phyloP scores from a whole-genome alignment of 2,329 filamentous ascomycete species.

The Colletotrichum sublineola region DNA sequence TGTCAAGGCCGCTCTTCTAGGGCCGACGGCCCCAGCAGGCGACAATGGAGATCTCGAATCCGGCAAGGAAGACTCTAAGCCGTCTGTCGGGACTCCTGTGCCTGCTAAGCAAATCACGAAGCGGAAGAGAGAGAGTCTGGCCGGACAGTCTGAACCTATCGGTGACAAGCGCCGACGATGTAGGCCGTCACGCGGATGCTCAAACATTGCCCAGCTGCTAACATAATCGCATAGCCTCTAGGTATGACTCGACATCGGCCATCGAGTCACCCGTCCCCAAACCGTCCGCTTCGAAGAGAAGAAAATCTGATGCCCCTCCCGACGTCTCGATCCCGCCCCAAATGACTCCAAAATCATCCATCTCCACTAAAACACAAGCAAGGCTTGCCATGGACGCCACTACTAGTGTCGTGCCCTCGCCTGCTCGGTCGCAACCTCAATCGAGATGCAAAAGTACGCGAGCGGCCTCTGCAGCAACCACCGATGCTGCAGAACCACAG shows the following conservation, averaged over 20 bases:
- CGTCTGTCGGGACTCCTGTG: slow-evolving; percentile 3
- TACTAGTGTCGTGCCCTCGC: background rate
- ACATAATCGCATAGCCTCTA: slow-evolving; percentile 13
- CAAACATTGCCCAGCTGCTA: background rate
- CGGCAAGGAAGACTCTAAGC: background rate
- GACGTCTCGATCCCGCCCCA: slow-evolving; percentile 5
- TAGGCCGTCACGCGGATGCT: background rate
- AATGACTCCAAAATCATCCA: slow-evolving; percentile 1
- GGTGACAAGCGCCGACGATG: slow-evolving; percentile 34
- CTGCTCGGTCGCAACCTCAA: slow-evolving; percentile 1
- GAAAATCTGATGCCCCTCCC: slow-evolving; percentile 3
- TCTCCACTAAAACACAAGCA: slow-evolving; percentile 5
- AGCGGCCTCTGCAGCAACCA: slow-evolving; percentile 6
- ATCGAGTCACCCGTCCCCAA: slow-evolving; percentile 12
- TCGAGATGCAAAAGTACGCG: slow-evolving; percentile 19
- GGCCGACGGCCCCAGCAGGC: slow-evolving; percentile 1
- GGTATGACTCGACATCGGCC: slow-evolving; percentile 25
- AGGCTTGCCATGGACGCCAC: background rate
- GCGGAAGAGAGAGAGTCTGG: slow-evolving; percentile 34
- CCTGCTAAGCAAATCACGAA: slow-evolving; percentile 12
- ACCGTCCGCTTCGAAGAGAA: slow-evolving; percentile 19
- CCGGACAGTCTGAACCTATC: slow-evolving; percentile 5
- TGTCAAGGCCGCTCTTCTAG: slow-evolving; percentile 25
- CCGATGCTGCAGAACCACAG: background rate
- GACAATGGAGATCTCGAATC: background rate